Evolutionary conservation across 2,329 filamentous ascomycete genomes (phyloP), one percentile per base, ranked within the genome.

Genomic region (Sporothrix curviconia): DNA sequence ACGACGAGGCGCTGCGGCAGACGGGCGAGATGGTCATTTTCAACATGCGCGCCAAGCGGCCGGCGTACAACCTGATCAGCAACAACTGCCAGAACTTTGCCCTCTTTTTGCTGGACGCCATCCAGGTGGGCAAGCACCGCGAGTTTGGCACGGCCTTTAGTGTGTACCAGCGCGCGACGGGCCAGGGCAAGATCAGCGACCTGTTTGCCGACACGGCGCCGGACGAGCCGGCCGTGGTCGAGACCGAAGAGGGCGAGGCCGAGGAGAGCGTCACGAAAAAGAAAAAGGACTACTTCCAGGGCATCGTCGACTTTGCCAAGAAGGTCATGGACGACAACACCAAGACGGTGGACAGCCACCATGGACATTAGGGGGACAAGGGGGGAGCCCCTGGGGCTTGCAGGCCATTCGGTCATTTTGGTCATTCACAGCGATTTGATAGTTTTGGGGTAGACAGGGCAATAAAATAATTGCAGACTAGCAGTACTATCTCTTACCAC

Each of bases 21-120:
- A 8, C 55, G 78, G 78, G 75, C 17, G 79, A 82, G 58, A 76
- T 76, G 61, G 76, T 78, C 0, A 82, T 83, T 36, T 72, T 76
- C 19, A 72, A 73, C 15, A 82, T 83, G 64, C 69, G 79, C 7
- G 66, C 72, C 34, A 73, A 70, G 51, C 72, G 74, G 9, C 73
- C 79, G 0, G 76, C 70, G 1, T 83, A 83, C 67, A 82, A 82
- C 55, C 72, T 83, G 56, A 82, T 83, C 65, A 78, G 72, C 61
- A 83, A 83, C 66, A 83, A 83, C 67, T 83, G 80, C 65, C 80
- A 83, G 62, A 82, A 78, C 17, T 83, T 78, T 59, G 80, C 78
- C 0, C 64, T 81, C 14, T 69, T 74, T 44, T 68, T 82, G 14
- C 74, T 83, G 7, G 78, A 82, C 58, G 76, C 77, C 30, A 79